Evolutionary conservation across 2,329 filamentous ascomycete genomes (phyloP).

Genomic region (Fusarium sp.): DNA sequence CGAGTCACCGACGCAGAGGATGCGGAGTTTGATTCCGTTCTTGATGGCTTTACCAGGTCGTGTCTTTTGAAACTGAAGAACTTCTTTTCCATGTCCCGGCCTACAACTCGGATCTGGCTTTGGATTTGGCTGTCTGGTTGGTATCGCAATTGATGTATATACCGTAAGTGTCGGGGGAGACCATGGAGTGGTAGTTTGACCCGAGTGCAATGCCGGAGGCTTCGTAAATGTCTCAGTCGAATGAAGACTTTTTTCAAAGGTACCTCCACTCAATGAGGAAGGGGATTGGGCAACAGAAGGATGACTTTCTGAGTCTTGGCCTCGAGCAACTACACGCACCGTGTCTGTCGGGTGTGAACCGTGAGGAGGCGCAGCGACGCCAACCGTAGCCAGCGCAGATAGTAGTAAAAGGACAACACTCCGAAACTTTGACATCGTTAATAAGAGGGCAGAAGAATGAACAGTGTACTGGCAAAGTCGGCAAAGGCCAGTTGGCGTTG

Average conservation of each 20-base stretch:
- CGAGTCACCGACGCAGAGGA: slow-evolving; percentile 52
- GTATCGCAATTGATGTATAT: neutral
- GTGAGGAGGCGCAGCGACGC: neutral
- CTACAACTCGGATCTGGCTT: neutral
- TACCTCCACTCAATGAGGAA: neutral
- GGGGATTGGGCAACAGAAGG: neutral
- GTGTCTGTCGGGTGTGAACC: neutral
- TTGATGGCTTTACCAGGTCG: slow-evolving; percentile 15
- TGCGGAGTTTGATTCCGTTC: slow-evolving; percentile 48
- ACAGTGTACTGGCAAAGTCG: neutral
- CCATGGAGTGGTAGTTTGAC: neutral
- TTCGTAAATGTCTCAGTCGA: neutral
- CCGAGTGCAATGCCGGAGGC: neutral
- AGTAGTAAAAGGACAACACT: neutral
- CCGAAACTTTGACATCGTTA: neutral
- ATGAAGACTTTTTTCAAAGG: neutral
- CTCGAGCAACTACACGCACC: neutral
- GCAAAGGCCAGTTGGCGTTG: neutral
- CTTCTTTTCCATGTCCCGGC: neutral
- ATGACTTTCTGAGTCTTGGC: neutral
- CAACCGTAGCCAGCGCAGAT: neutral
- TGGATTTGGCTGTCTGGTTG: neutral
- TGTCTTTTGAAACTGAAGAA: neutral
- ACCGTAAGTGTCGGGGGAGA: neutral
- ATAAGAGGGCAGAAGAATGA: neutral